These are phyloP conservation scores for Cryptococcus sp. DNA, from an alignment of 1,284 basidiomycete genomes.

Conservation along the genomic window DNA sequence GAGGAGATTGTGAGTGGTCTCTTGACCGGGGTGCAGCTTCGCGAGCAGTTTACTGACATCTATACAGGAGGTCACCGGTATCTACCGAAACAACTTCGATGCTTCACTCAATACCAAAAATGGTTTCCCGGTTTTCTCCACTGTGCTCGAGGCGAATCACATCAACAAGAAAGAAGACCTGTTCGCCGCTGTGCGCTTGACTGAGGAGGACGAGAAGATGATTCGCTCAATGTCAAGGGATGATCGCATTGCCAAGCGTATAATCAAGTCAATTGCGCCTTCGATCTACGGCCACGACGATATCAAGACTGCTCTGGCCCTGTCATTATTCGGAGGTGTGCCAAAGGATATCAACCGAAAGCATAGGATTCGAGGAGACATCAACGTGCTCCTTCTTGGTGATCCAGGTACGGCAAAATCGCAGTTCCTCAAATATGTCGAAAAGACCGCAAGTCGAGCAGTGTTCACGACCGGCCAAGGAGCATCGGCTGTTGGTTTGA, in stretches of 20 bases:
- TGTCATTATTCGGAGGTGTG: conserved; percentile 92
- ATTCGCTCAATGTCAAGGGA: conserved; percentile 85
- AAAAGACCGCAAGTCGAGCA: conserved; percentile 95
- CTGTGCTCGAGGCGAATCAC: conserved; percentile 96
- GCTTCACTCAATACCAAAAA: conserved; percentile 98
- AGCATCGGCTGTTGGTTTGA: conserved; percentile 96
- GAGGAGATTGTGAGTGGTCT: conserved; percentile 80
- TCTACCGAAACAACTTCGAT: conserved; percentile 99
- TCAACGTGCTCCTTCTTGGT: conserved; percentile 92
- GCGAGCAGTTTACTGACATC: conserved; percentile 9
- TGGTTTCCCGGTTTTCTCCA: conserved; percentile 98
- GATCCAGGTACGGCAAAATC: conserved; percentile 99
- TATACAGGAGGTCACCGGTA: conserved; percentile 84
- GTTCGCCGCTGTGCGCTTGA: conserved; percentile 92
- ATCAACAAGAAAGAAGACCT: conserved; percentile 93
- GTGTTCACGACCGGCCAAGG: conserved; percentile 99
- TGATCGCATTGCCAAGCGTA: conserved; percentile 92
- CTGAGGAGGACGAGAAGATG: conserved; percentile 92
- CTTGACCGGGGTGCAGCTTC: conserved; percentile 18
- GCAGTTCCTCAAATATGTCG: conserved; percentile 98
- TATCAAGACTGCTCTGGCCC: conserved; percentile 95
- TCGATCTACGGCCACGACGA: conserved; percentile 99
- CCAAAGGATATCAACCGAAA: conserved; percentile 96
- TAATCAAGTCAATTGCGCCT: conserved; percentile 97
- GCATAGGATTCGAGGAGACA: conserved; percentile 94